Conservation (phyloP, 2,329 filamentous ascomycete species). For the Colletotrichum simmondsii region DNA sequence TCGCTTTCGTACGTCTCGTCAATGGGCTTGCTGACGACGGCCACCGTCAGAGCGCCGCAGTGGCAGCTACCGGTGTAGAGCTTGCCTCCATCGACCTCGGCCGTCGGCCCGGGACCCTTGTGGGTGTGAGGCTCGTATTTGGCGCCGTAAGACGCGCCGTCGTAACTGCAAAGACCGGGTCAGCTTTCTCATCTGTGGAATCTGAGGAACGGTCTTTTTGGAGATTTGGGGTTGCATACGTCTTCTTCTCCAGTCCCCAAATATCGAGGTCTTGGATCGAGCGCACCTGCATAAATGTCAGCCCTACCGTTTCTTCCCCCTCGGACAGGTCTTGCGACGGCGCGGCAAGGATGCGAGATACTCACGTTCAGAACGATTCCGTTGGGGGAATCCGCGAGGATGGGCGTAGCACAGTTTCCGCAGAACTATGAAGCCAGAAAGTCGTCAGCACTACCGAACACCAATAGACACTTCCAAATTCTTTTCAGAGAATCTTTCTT, state of each 20-base stretch:
- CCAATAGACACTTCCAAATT: not conserved
- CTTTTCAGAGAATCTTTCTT: not conserved
- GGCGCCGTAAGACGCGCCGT: conserved; percentile 47
- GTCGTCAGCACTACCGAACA: not conserved
- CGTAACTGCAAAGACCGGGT: conserved; percentile 43
- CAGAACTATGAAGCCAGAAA: conserved; percentile 56
- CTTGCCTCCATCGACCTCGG: conserved; percentile 48
- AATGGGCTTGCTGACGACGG: conserved; percentile 54
- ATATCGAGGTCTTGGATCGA: conserved; percentile 56
- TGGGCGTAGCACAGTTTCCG: conserved; percentile 57
- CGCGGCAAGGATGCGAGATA: not conserved
- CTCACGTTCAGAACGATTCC: conserved; percentile 56
- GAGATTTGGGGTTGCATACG: conserved; percentile 43
- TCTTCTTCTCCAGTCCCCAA: conserved; percentile 48
- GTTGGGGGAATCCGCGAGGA: conserved; percentile 46
- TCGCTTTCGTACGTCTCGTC: conserved; percentile 46
- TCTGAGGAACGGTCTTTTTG: not conserved
- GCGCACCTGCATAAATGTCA: conserved; percentile 46
- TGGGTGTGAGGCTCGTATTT: conserved; percentile 49
- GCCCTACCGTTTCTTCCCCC: not conserved
- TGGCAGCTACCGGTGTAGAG: conserved; percentile 63
- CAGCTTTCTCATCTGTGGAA: not conserved
- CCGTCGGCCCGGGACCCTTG: conserved; percentile 53
- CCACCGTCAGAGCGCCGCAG: conserved; percentile 60
- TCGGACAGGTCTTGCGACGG: not conserved